A percentile compares a stretch with the other conserved stretches of the same genome.
Evolutionary conservation across 306 rosid genomes (phyloP).

Genomic region (Astragalus membranaceus): DNA sequence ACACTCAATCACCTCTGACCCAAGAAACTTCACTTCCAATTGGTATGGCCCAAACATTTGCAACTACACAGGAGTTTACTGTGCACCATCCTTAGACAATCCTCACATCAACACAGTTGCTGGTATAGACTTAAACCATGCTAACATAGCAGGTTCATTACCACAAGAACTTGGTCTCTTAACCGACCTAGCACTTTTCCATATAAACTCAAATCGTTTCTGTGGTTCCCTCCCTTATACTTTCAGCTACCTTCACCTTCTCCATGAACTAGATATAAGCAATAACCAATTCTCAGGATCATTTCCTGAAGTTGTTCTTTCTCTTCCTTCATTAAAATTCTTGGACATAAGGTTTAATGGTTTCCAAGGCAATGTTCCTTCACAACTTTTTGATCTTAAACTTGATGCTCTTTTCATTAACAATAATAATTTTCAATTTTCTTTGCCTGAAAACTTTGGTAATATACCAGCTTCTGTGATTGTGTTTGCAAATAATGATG

Average conservation of each 20-base stretch:
- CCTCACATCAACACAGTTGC: conserved; percentile 61
- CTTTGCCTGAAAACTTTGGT: conserved; percentile 53
- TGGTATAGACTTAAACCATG: conserved; percentile 85
- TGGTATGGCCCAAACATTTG: conserved; percentile 79
- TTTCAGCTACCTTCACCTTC: conserved; percentile 37
- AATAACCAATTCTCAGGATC: conserved; percentile 65
- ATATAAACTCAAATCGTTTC: conserved; percentile 73
- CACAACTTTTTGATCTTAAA: conserved; percentile 44
- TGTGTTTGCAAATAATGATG: conserved; percentile 63
- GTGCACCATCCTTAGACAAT: conserved; percentile 67
- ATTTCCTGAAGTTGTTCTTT: conserved; percentile 50
- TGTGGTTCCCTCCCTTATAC: conserved; percentile 51
- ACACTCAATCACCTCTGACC: conserved; percentile 59
- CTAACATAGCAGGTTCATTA: conserved; percentile 47
- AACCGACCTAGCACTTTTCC: conserved; percentile 64
- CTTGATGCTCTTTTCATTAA: conserved; percentile 80
- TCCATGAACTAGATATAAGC: conserved; percentile 67
- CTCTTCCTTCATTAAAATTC: conserved; percentile 39
- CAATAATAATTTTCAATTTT: conserved; percentile 53
- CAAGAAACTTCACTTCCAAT: conserved; percentile 48
- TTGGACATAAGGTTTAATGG: conserved; percentile 67
- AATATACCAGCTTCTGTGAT: conserved; percentile 54
- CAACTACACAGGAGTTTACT: conserved; percentile 76
- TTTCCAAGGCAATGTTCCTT: conserved; percentile 52
- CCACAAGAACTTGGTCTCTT: conserved; percentile 74